Base-by-base conservation (phyloP, 352 stramenopile genomes). In the Globisporangium acanthophoron region DNA sequence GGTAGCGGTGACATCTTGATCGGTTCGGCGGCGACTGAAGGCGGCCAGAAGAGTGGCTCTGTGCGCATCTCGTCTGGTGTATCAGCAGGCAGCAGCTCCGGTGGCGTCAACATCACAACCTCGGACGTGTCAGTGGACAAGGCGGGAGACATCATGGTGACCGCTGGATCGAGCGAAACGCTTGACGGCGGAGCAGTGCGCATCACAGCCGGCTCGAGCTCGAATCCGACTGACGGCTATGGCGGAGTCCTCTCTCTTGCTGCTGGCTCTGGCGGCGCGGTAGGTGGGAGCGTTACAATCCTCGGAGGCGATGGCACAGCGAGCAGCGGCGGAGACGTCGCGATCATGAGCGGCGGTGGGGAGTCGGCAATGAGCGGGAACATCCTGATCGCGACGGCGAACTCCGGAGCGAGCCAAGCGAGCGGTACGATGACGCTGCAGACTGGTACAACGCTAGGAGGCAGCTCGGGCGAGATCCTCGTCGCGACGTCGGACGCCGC, bases 251-350 rank as follows among this genome's bases (percentile, higher is more conserved):
- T 69, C 12, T 54, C 49, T 3, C 16, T 72, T 24, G 40, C n/a
- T 21, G 59, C 66, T 45, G 64, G 64, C n/a, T 29, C 8, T n/a
- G 62, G 62, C 7, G 12, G 54, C 27, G 37, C 51, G 20, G 54
- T 40, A 41, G 74, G 74, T 46, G 76, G 73, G 3, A 65, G 56
- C 29, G 54, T 86, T 3, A 53, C 63, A 13, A 61, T 83, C 31
- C 57, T 27, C 9, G 73, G 66, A 24, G 76, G 76, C 27, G 33
- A 41, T 20, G 69, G 69, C 13, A 66, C 43, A 12, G 44, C 58
- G 11, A 46, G 18, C 27, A 45, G 29, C 8, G 70, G 69, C 13
- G 69, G 69, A 11, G 59, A 70, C 24, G 37, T 74, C 13, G 33
- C 43, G 11, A 56, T 77, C 18, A 29, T 56, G 27, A 71, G 62